Percentiles rank a stretch among this genome's conserved stretches.
Evolutionary conservation across 2,329 filamentous ascomycete genomes (phyloP).

Genomic region (Ophiostoma novo-ulmi): DNA sequence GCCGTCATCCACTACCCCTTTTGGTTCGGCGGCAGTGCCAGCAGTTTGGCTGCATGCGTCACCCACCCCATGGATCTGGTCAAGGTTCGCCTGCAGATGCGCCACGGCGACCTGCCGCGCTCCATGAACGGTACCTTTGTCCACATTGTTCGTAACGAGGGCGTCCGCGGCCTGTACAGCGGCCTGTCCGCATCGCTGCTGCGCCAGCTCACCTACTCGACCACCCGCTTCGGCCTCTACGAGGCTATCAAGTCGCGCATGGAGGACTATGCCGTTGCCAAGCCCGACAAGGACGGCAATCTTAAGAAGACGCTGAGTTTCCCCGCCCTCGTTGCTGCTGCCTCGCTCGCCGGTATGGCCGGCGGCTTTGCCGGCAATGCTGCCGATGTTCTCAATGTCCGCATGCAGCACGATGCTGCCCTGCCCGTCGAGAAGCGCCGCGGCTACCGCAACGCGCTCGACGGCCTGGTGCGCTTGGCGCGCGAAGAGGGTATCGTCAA

Average conservation of each 20-base stretch:
- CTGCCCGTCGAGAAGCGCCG: constrained; percentile 67
- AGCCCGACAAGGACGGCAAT: constrained; percentile 26
- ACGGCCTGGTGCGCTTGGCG: constrained; percentile 83
- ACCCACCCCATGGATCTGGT: constrained; percentile 85
- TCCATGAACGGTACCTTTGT: constrained; percentile 81
- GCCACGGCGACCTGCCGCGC: constrained; percentile 66
- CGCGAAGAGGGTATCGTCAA: constrained; percentile 66
- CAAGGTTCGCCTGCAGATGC: constrained; percentile 83
- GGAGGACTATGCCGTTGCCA: constrained; percentile 36
- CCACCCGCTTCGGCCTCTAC: constrained; percentile 93
- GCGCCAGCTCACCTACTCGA: constrained; percentile 93
- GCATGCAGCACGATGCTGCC: constrained; percentile 91
- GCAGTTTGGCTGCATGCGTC: constrained; percentile 82
- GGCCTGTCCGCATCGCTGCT: constrained; percentile 89
- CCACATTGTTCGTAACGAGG: constrained; percentile 72
- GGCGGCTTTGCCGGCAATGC: constrained; percentile 90
- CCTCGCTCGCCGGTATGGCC: constrained; percentile 75
- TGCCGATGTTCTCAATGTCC: constrained; percentile 92
- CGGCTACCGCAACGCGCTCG: constrained; percentile 83
- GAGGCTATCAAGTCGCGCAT: constrained; percentile 78
- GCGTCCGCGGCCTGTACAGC: constrained; percentile 75
- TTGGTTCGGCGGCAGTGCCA: constrained; percentile 96
- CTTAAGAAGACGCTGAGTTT: constrained; percentile 50
- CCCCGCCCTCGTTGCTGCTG: constrained; percentile 73
- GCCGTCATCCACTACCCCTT: constrained; percentile 61